Percentiles rank a stretch among this genome's conserved stretches.
Evolutionary conservation across 2,329 filamentous ascomycete genomes (phyloP).

Genomic region (Boeremia exigua): DNA sequence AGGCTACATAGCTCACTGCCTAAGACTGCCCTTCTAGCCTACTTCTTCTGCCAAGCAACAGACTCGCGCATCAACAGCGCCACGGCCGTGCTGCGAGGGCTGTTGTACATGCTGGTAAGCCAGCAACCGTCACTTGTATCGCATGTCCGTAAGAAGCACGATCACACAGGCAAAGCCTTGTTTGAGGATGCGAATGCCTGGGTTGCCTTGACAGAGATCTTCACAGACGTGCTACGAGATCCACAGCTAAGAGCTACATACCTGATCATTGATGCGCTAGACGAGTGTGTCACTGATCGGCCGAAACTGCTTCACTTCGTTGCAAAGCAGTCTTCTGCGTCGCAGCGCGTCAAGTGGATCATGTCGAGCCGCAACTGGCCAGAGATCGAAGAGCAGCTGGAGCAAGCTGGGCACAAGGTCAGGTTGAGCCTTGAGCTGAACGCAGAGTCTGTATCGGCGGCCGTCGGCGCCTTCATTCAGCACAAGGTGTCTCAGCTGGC

Average conservation of each 20-base stretch:
- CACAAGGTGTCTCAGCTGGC: constrained; percentile 40
- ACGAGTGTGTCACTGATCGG: constrained; percentile 16
- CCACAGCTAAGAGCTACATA: constrained; percentile 11
- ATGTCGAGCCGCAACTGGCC: constrained; percentile 17
- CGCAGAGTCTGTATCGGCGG: constrained; percentile 35
- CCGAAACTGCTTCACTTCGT: constrained; percentile 13
- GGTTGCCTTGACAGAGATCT: constrained; percentile 36
- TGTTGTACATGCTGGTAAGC: too few species aligned
- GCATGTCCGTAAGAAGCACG: constrained; percentile 15
- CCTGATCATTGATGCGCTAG: constrained; percentile 24
- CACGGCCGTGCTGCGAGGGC: too few species aligned
- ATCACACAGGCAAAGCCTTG: constrained; percentile 1
- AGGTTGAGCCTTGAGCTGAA: constrained; percentile 40
- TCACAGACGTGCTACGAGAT: constrained; percentile 52
- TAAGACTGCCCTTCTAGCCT: too few species aligned
- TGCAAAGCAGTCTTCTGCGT: neutral
- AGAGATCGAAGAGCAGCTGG: constrained; percentile 22
- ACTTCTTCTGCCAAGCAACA: too few species aligned
- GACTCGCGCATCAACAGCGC: too few species aligned
- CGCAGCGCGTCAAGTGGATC: constrained; percentile 13
- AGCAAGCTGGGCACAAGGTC: constrained; percentile 17
- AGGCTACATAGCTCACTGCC: too few species aligned
- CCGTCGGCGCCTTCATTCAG: constrained; percentile 49
- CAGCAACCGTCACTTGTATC: constrained; percentile 23
- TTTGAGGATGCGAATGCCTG: constrained; percentile 23